These are phyloP conservation scores for Favolaschia claudopus DNA, from an alignment of 768 basidiomycete species.

Conservation along the genomic window DNA sequence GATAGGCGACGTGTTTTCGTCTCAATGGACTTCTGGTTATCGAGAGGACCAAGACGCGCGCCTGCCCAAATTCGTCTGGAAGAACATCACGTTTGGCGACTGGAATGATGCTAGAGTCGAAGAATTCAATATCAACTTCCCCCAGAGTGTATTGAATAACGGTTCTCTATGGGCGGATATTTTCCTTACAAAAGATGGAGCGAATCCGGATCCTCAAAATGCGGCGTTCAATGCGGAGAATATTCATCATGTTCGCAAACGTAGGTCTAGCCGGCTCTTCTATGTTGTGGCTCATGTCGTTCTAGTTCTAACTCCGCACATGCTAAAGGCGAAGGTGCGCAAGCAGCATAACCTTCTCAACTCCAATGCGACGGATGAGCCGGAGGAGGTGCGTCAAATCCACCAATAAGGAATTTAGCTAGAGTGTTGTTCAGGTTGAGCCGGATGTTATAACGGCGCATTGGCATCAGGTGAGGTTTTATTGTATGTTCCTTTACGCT, in stretches of 20 bases:
- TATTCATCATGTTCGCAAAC: slow-evolving; percentile 77
- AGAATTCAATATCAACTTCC: slow-evolving; percentile 69
- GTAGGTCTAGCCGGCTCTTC: slow-evolving; percentile 49
- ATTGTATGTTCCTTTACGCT: background rate
- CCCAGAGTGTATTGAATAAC: slow-evolving; percentile 81
- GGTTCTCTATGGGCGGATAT: slow-evolving; percentile 87
- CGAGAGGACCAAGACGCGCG: slow-evolving; percentile 54
- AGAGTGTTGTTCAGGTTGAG: slow-evolving; percentile 19
- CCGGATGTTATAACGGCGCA: slow-evolving; percentile 75
- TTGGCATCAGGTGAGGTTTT: slow-evolving; percentile 75
- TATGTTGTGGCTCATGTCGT: background rate
- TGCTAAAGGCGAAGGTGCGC: slow-evolving; percentile 72
- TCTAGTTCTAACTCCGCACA: slow-evolving; percentile 86
- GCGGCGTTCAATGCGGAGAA: slow-evolving; percentile 58
- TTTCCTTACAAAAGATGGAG: slow-evolving; percentile 71
- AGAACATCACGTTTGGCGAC: slow-evolving; percentile 80
- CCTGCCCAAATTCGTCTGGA: slow-evolving; percentile 78
- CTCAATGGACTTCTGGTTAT: slow-evolving; percentile 58
- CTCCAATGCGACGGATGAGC: slow-evolving; percentile 47
- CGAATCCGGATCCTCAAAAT: slow-evolving; percentile 69
- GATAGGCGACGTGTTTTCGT: slow-evolving; percentile 64
- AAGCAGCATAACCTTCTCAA: slow-evolving; percentile 85
- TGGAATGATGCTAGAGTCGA: slow-evolving; percentile 68
- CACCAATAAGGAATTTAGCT: slow-evolving; percentile 3
- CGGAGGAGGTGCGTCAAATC: slow-evolving; percentile 55